These are phyloP conservation scores for Penicillium angulare DNA, from an alignment of 495 filamentous ascomycete genomes.

Conservation along the genomic window DNA sequence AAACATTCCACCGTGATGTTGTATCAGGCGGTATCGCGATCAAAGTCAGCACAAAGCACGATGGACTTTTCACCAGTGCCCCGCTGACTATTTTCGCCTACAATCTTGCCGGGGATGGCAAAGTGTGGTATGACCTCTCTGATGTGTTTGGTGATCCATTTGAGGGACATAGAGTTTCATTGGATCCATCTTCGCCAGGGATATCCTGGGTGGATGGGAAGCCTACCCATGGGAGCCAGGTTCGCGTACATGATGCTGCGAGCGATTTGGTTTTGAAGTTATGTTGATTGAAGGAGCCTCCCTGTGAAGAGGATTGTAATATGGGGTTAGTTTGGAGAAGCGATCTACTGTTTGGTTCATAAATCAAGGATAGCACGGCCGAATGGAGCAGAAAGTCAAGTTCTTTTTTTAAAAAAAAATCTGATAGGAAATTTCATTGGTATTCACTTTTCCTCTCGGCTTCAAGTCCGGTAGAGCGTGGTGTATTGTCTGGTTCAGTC, in stretches of 20 bases:
- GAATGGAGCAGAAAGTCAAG: no score
- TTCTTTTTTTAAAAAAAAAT: no score
- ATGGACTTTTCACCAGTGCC: slow-evolving; percentile 50
- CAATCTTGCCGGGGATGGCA: slow-evolving; percentile 38
- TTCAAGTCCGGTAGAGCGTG: no score
- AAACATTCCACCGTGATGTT: slow-evolving; percentile 44
- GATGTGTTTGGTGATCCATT: slow-evolving; percentile 60
- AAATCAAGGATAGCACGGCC: no score
- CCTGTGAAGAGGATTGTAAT: no score
- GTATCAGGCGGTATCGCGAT: slow-evolving; percentile 52
- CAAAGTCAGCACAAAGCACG: slow-evolving; percentile 47
- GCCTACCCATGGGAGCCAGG: slow-evolving; percentile 50
- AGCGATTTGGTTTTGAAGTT: slow-evolving; percentile 37
- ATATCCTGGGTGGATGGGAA: slow-evolving; percentile 50
- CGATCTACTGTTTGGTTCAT: no score
- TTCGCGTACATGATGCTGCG: slow-evolving; percentile 32
- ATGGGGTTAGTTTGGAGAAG: no score
- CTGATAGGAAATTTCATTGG: no score
- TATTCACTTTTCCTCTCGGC: no score
- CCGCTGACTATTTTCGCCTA: slow-evolving; percentile 56
- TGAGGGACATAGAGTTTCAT: slow-evolving; percentile 37
- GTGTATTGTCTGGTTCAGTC: no score
- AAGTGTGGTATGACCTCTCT: slow-evolving; percentile 58
- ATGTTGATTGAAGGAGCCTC: slow-evolving; percentile 22
- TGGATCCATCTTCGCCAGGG: slow-evolving; percentile 37